Evolutionary conservation across 768 basidiomycete genomes (phyloP), one percentile per base, ranked within the genome.

Genomic region (Vararia minispora): DNA sequence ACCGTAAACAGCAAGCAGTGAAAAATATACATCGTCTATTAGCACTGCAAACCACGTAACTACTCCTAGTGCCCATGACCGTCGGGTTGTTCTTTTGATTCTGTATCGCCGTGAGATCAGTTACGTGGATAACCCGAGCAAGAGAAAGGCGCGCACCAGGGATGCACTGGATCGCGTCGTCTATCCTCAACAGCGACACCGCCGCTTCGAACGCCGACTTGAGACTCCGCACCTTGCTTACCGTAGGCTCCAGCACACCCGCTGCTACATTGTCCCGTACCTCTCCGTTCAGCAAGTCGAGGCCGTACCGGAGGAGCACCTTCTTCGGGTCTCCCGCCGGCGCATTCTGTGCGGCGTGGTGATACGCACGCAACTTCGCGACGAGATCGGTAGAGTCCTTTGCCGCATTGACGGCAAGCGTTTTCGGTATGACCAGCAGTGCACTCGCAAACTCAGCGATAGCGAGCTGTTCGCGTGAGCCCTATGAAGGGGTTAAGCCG

Each of bases 391-490:
- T 98, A 26, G 92, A 90, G 57, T 99, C 95, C 54, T 98, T 98
- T 28, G 95, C 95, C 28, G 95, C 95, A 57, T 99, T 99, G 37
- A 98, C 86, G 3, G 95, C 82, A 24, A 99, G 79, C 14, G 84
- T 90, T 64, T 98, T 98, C 32, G 95, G 95, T 50, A 99, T 99
- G 12, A 91, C 75, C 28, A 99, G 68, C 40, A 99, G 69, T 10
- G 95, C 85, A 44, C 71, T 68, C 16, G 95, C 95, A 57, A 99
- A 99, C 58, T 99, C 95, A n/a, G 92, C 95, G 52, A 99, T 97
- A 14, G 95, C 95, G 37, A 99, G 69, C 58, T 99, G 95, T 62
- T 99, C 95, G 49, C 95, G 73, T 16, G 95, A 99, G 33, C 94
- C 95, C 94, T 97, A 54, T 17, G 35, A 9, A 29, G 7, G 14